Conservation (phyloP, 2,329 filamentous ascomycete species). For the Clarireedia monteithiana region DNA sequence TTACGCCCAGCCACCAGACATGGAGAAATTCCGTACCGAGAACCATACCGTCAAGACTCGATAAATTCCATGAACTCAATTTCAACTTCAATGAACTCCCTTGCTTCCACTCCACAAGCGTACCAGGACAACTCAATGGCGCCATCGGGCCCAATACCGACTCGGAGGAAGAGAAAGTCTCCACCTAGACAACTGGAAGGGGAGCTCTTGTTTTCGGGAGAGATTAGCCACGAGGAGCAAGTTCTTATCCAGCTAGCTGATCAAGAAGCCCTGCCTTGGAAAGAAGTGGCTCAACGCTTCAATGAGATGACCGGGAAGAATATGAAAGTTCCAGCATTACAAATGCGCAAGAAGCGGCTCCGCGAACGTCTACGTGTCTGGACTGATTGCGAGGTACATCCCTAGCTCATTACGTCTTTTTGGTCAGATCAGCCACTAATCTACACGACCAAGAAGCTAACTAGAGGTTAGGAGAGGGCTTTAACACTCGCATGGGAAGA, state of each 20-base stretch:
- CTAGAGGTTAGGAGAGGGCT: conserved; percentile 23
- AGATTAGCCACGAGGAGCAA: conserved; percentile 27
- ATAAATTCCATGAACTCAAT: conserved; percentile 20
- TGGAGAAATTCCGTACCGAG: conserved; percentile 8
- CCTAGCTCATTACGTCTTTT: conserved; percentile 7
- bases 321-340: conserved; percentile 29
- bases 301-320: conserved; percentile 25
- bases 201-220: conserved; percentile 8
- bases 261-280: conserved; percentile 29
- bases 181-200: conserved; percentile 10
- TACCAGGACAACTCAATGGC: not conserved
- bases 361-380: conserved; percentile 28
- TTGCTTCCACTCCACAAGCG: conserved; percentile 13
- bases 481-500: conserved; percentile 27
- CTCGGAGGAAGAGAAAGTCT: conserved; percentile 22
- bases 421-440: conserved; percentile 9
- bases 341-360: conserved; percentile 32
- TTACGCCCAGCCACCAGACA: conserved; percentile 14
- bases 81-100: conserved; percentile 17
- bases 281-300: conserved; percentile 27
- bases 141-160: not conserved
- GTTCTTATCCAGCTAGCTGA: conserved; percentile 29
- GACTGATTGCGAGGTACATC: conserved; percentile 18
- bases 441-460: conserved; percentile 4
- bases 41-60: conserved; percentile 17